These are phyloP conservation scores for Mycena indigotica DNA, from an alignment of 768 basidiomycete species.

Conservation along the genomic window DNA sequence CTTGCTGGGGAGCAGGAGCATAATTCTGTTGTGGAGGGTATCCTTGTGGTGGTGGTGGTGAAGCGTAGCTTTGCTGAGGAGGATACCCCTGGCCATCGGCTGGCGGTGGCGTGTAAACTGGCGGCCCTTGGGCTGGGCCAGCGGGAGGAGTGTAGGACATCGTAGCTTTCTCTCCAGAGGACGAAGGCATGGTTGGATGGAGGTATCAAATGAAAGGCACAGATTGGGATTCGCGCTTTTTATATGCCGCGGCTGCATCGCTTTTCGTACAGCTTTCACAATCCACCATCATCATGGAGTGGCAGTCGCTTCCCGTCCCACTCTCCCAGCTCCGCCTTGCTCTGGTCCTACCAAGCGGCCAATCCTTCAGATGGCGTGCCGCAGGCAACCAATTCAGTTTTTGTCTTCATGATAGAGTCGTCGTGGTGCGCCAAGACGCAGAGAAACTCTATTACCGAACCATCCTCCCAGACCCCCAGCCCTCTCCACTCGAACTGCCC, in stretches of 20 bases:
- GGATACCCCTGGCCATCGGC: not conserved
- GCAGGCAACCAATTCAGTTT: slow-evolving; percentile 70
- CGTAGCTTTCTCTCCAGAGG: slow-evolving; percentile 9
- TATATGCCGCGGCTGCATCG: not conserved
- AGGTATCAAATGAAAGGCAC: slow-evolving; percentile 4
- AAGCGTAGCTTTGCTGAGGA: not conserved
- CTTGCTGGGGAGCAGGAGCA: slow-evolving; percentile 6
- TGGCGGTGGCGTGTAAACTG: slow-evolving; percentile 5
- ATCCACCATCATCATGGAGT: slow-evolving; percentile 35
- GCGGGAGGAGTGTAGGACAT: slow-evolving; percentile 7
- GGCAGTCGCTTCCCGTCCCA: slow-evolving; percentile 61
- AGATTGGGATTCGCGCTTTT: not conserved
- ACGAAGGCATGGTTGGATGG: slow-evolving; percentile 4
- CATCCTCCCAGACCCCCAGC: slow-evolving; percentile 55
- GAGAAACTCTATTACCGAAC: slow-evolving; percentile 72
- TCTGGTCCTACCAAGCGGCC: slow-evolving; percentile 79
- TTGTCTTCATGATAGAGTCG: slow-evolving; percentile 78
- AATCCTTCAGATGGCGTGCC: slow-evolving; percentile 77
- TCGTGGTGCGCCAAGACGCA: slow-evolving; percentile 78
- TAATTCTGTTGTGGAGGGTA: slow-evolving; percentile 3
- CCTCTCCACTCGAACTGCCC: slow-evolving; percentile 35
- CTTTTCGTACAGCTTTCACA: not conserved
- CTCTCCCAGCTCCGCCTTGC: slow-evolving; percentile 74
- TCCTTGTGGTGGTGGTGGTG: not conserved
- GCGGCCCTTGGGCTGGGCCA: slow-evolving; percentile 9